Base-by-base conservation (phyloP, 2,329 filamentous ascomycete genomes). In the Aspergillus versicolor region DNA sequence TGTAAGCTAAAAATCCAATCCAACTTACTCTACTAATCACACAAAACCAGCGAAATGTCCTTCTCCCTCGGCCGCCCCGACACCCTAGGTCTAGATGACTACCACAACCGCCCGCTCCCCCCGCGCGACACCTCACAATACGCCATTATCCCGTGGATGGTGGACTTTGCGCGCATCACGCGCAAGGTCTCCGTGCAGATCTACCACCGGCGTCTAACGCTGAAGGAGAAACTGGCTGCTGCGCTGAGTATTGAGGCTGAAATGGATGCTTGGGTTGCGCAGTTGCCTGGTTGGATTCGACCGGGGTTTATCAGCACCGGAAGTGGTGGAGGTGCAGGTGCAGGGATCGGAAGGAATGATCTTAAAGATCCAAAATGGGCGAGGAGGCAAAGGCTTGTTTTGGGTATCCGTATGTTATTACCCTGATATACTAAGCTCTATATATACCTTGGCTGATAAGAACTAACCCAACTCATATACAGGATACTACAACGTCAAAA, bases 11-110 rank as follows among this genome's bases (percentile, higher is more conserved):
- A 9, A 8, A 68, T 17, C 21, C 9, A 13, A 6, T 21, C 7
- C 12, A 32, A 30, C 7, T 22, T 19, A 12, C 12, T 12, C 34
- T 15, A 37, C 13, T n/a, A n/a, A 37, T 13, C 19, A 15, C 38
- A 2, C 15, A 24, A 19, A 56, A 54, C 56, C 38, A 79, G 76
- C 56, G 77, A 80, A 66, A 74, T 80, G 67, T 78, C 77, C 41
- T 81, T 81, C 57, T 75, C 78, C 1, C 73, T 81, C 53, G 79
- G 79, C 1, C 70, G 79, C 22, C 79, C 79, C 0, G 78, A 81
- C 54, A 79, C 78, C 3, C 69, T 81, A 3, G 79, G 79, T 21
- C 73, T 78, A 56, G 79, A 81, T 32, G 67, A 78, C 53, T 81
- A 79, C 53, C 79, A 81, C 56, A 81, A 80, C 51, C 73, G 79